Percentiles rank a stretch among this genome's conserved stretches.
phyloP scores from a whole-genome alignment of 805 yeast species.

The Pichia sporocuriosa region DNA sequence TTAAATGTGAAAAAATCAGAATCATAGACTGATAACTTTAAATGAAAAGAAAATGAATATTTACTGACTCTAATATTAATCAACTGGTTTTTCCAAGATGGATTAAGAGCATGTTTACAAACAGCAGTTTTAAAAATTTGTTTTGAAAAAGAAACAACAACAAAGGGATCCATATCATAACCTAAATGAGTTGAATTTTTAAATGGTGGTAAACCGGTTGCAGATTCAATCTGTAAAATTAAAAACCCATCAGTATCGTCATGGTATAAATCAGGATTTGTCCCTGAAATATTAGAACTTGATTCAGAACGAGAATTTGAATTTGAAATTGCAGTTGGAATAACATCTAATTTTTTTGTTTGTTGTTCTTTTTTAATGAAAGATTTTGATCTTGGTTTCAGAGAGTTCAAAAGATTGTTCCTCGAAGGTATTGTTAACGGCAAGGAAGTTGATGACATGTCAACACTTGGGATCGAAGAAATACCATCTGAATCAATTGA shows the following conservation, averaged over 20 bases:
- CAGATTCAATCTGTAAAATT: conserved; percentile 68
- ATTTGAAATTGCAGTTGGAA: not conserved
- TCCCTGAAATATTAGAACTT: not conserved
- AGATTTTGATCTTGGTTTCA: too few relatives aligned
- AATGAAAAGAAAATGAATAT: conserved; percentile 56
- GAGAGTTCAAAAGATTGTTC: too few relatives aligned
- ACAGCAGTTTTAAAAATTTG: conserved; percentile 81
- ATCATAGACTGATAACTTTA: conserved; percentile 72
- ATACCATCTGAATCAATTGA: too few relatives aligned
- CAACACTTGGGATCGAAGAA: too few relatives aligned
- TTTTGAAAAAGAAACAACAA: conserved; percentile 83
- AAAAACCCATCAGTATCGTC: conserved; percentile 51
- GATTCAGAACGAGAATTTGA: not conserved
- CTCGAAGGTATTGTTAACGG: too few relatives aligned
- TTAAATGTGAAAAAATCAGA: conserved; percentile 78
- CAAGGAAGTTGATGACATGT: too few relatives aligned
- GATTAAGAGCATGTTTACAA: conserved; percentile 75
- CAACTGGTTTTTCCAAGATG: conserved; percentile 66
- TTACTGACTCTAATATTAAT: conserved; percentile 70
- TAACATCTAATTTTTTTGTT: not conserved
- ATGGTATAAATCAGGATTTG: conserved; percentile 5
- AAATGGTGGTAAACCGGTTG: conserved; percentile 73
- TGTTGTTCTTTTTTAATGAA: too few relatives aligned
- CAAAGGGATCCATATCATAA: conserved; percentile 96
- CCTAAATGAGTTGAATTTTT: conserved; percentile 64